Conservation (phyloP, 2,329 filamentous ascomycete genomes). For the Talaromyces sp. region DNA sequence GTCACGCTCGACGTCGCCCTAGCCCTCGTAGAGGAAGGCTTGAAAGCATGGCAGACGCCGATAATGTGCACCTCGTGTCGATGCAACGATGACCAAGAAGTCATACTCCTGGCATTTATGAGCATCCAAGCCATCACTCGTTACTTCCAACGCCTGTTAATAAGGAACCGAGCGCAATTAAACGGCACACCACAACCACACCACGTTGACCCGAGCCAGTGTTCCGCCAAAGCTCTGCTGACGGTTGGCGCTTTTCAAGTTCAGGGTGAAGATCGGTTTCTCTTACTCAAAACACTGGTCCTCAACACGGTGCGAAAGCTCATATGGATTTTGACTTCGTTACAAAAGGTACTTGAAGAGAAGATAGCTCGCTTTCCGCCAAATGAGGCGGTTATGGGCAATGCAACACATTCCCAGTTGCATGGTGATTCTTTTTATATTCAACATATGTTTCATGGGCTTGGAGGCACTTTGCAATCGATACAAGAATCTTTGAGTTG, state of each 20-base stretch:
- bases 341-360: conserved; percentile 6
- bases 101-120: conserved; percentile 10
- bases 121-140: conserved; percentile 7
- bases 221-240: neutral
- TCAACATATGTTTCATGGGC: conserved; percentile 11
- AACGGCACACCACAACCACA: neutral
- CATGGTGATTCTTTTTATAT: neutral
- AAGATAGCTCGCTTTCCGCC: neutral
- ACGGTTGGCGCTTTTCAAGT: conserved; percentile 3
- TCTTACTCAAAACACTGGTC: neutral
- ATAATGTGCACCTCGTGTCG: conserved; percentile 9
- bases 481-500: neutral
- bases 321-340: neutral
- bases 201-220: neutral
- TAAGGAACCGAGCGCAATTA: neutral
- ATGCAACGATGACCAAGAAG: conserved; percentile 12
- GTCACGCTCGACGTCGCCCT: neutral
- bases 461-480: neutral
- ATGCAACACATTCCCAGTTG: neutral
- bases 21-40: conserved; percentile 10
- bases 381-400: neutral
- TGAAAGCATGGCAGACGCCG: conserved; percentile 11
- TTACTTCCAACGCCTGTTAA: conserved; percentile 4
- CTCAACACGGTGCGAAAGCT: neutral
- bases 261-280: neutral